A percentile compares a stretch with the other conserved stretches of the same genome.
Conservation (phyloP, 306 rosid species). For the Casuarina cunninghamiana region DNA sequence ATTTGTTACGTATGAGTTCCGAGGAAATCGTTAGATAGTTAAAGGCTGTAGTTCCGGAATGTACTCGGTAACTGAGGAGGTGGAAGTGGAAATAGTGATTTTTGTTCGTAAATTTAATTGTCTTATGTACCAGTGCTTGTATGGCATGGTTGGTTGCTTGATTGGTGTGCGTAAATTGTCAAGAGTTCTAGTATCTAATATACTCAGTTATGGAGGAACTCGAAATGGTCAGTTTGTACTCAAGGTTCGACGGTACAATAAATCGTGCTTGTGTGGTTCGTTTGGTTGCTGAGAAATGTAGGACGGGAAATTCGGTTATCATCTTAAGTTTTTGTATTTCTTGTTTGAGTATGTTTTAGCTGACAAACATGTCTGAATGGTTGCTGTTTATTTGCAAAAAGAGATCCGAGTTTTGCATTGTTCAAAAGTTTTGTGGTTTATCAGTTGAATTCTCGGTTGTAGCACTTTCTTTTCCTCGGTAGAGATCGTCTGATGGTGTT, state of each 20-base stretch:
- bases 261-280: too few species aligned
- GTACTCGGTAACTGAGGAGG: neutral
- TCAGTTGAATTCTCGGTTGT: neutral
- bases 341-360: neutral
- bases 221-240: too few species aligned
- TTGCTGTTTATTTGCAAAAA: neutral
- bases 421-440: neutral
- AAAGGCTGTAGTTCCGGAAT: neutral
- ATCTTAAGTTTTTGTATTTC: neutral
- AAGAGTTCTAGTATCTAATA: too few species aligned
- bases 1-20: neutral
- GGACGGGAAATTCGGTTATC: too few species aligned
- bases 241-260: too few species aligned
- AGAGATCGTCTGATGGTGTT: too few species aligned
- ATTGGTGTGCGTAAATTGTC: too few species aligned
- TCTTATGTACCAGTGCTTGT: neutral
- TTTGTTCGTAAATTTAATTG: neutral
- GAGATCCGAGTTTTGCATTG: neutral
- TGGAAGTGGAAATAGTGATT: neutral
- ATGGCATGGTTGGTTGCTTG: neutral
- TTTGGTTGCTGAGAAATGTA: too few species aligned
- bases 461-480: too few species aligned
- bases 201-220: too few species aligned
- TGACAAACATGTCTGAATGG: neutral
- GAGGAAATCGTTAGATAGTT: neutral